A percentile compares a stretch with the other conserved stretches of the same genome.
Conservation (phyloP, 2,329 filamentous ascomycete genomes). For the Paracoccidioides brasiliensis region DNA sequence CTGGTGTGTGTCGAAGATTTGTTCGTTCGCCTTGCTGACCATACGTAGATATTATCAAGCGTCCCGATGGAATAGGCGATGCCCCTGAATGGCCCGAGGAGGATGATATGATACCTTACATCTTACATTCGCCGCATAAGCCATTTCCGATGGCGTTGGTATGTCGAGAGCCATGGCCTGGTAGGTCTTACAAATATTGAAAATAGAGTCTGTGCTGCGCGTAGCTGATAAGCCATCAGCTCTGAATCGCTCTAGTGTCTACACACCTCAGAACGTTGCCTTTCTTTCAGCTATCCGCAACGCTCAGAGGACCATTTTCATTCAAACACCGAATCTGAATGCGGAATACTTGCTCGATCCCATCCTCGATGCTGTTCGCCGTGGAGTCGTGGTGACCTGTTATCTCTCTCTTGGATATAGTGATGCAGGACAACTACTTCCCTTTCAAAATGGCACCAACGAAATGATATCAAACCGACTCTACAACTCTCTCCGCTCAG, state of each 20-base stretch:
- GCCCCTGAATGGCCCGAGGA: slow-evolving; percentile 42
- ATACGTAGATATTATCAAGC: slow-evolving; percentile 39
- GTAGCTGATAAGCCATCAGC: slow-evolving; percentile 17
- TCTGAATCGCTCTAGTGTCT: slow-evolving; percentile 46
- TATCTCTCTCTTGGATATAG: slow-evolving; percentile 72
- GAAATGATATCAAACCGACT: slow-evolving; percentile 54
- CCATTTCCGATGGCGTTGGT: slow-evolving; percentile 60
- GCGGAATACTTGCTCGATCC: slow-evolving; percentile 53
- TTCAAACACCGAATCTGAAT: slow-evolving; percentile 67
- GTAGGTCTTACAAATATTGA: too few relatives aligned
- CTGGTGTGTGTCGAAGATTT: background rate
- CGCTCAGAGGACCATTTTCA: slow-evolving; percentile 53
- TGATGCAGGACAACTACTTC: slow-evolving; percentile 61
- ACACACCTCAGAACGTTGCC: slow-evolving; percentile 61
- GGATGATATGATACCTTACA: slow-evolving; percentile 54
- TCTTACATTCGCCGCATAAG: slow-evolving; percentile 40
- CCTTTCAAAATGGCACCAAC: slow-evolving; percentile 62
- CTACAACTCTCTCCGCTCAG: slow-evolving; percentile 42
- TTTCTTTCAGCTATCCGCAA: slow-evolving; percentile 59
- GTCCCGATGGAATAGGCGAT: slow-evolving; percentile 37
- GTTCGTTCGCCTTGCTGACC: background rate
- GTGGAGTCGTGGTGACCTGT: slow-evolving; percentile 54
- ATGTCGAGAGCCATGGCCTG: slow-evolving; percentile 53
- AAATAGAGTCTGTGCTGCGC: background rate
- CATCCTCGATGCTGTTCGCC: slow-evolving; percentile 49